phyloP scores from a whole-genome alignment of 192 early-diverging fungal genomes.

The Backusella luteola region DNA sequence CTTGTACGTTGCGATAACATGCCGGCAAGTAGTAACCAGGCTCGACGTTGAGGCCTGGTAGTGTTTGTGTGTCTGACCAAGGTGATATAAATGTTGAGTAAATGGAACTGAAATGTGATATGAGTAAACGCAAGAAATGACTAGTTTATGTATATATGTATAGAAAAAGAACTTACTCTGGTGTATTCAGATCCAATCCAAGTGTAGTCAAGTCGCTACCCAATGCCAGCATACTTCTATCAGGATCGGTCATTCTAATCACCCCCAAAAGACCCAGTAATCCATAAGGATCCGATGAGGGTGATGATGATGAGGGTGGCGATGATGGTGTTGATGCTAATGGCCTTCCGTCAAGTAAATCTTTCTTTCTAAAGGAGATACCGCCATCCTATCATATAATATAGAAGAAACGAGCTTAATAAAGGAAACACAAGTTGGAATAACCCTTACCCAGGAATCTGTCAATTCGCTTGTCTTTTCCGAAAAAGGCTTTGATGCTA shows the following conservation, averaged over 20 bases:
- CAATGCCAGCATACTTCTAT: constrained; percentile 79
- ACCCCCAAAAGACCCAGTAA: constrained; percentile 87
- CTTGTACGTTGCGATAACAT: constrained; percentile 76
- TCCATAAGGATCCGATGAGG: constrained; percentile 68
- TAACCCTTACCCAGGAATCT: constrained; percentile 5
- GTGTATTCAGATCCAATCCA: constrained; percentile 71
- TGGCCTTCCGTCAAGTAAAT: neutral
- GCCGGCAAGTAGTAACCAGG: constrained; percentile 83
- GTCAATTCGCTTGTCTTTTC: constrained; percentile 13
- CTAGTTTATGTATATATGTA: neutral
- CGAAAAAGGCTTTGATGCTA: constrained; percentile 6
- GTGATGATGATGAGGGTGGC: neutral
- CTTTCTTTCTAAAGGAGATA: neutral
- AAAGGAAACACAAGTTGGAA: neutral
- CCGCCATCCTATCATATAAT: neutral
- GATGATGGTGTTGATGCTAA: neutral
- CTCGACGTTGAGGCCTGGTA: constrained; percentile 63
- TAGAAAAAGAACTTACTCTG: constrained; percentile 48
- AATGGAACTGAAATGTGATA: constrained; percentile 42
- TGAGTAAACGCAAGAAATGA: neutral
- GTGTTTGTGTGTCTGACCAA: constrained; percentile 75
- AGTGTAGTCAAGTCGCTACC: constrained; percentile 89
- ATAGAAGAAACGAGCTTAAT: neutral
- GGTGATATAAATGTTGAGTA: constrained; percentile 89
- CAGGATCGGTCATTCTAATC: constrained; percentile 75